A percentile compares a stretch with the other conserved stretches of the same genome.
phyloP scores from a whole-genome alignment of 2,329 filamentous ascomycete species.

The Ceratocystis colombiana region DNA sequence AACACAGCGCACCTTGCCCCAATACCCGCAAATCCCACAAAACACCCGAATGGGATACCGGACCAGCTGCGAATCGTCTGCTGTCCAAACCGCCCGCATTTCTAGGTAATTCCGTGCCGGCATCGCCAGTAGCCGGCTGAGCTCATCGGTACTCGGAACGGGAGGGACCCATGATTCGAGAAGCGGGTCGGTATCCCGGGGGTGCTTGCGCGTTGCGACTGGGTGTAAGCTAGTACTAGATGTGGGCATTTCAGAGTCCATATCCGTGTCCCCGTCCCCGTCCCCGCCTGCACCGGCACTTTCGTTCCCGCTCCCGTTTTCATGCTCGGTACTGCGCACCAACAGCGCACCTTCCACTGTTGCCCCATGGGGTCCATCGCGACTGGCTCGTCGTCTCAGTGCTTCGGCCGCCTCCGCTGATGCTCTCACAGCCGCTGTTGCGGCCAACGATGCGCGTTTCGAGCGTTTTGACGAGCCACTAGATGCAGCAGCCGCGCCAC shows the following conservation, averaged over 20 bases:
- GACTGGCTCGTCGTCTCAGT: constrained; percentile 5
- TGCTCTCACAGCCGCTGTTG: constrained; percentile 31
- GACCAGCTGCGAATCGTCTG: constrained; percentile 30
- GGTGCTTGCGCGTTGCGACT: constrained; percentile 31
- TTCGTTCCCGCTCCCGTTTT: background rate
- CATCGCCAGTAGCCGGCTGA: constrained; percentile 52
- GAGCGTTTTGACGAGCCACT: constrained; percentile 18
- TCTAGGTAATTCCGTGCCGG: constrained; percentile 60
- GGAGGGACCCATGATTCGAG: constrained; percentile 49
- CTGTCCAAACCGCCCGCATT: constrained; percentile 42
- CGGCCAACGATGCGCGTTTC: constrained; percentile 30
- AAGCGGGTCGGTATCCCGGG: constrained; percentile 47
- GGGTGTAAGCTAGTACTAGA: background rate
- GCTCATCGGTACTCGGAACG: constrained; percentile 49
- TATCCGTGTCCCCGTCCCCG: background rate
- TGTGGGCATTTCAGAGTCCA: background rate
- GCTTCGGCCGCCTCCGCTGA: background rate
- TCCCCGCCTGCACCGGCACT: background rate
- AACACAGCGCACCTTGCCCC: constrained; percentile 64
- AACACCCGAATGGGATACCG: constrained; percentile 54
- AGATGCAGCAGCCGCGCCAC: background rate
- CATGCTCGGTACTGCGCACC: background rate
- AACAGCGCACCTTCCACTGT: background rate
- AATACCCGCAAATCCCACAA: constrained; percentile 73
- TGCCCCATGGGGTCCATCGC: background rate